These are phyloP conservation scores for Abelmoschus esculentus DNA, from an alignment of 345 rosid species.

Conservation along the genomic window DNA sequence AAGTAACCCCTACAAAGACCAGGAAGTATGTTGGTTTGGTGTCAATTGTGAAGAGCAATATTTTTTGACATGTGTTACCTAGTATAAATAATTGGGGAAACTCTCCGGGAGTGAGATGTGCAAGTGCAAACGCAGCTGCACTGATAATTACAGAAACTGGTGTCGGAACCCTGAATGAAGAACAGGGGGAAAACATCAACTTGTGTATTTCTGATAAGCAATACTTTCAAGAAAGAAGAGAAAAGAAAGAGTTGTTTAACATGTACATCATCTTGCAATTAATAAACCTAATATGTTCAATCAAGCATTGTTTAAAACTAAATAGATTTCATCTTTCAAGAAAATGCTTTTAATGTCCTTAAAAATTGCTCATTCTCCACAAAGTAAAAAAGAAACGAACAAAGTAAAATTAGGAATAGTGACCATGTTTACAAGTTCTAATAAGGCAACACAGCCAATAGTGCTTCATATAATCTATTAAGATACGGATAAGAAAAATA, in stretches of 20 bases:
- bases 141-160: conserved; percentile 73
- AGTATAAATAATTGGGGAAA: conserved; percentile 81
- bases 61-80: conserved; percentile 31
- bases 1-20: conserved; percentile 38
- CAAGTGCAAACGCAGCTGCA: conserved; percentile 86
- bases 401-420: not conserved
- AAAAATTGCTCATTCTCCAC: not conserved
- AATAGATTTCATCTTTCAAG: not conserved
- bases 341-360: not conserved
- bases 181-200: not conserved
- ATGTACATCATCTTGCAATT: not conserved
- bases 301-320: not conserved
- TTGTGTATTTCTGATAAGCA: not conserved
- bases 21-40: not conserved
- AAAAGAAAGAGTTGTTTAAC: not conserved
- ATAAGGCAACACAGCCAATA: not conserved
- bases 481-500: conserved; percentile 18
- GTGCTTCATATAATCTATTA: not conserved
- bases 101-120: conserved; percentile 86
- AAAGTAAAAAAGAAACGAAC: not conserved
- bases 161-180: conserved; percentile 65
- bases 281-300: not conserved
- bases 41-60: not conserved
- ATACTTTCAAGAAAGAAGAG: not conserved
- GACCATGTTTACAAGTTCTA: not conserved